Percentiles rank a stretch among this genome's conserved stretches.
These are phyloP conservation scores for Biancaea sappan DNA, from an alignment of 306 rosid species.

Conservation along the genomic window DNA sequence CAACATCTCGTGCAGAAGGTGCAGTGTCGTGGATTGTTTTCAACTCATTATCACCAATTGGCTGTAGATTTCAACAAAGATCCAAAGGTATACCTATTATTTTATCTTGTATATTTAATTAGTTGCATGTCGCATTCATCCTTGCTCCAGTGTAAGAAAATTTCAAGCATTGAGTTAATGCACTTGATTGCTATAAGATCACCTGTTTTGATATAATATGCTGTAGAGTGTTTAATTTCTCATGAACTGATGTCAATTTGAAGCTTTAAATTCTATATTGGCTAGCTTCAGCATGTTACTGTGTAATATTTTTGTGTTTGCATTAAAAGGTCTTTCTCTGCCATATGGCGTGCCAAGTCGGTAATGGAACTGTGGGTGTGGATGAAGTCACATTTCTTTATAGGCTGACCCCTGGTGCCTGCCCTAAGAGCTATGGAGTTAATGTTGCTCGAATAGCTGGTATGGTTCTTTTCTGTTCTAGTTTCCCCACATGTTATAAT, in stretches of 20 bases:
- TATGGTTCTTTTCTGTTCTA: conserved; percentile 37
- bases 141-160: conserved; percentile 15
- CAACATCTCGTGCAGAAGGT: conserved; percentile 81
- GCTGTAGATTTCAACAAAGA: conserved; percentile 65
- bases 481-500: background rate
- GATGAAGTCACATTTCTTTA: conserved; percentile 93
- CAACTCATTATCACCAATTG: conserved; percentile 90
- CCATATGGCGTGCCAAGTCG: conserved; percentile 93
- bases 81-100: conserved; percentile 55
- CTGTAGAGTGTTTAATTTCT: background rate
- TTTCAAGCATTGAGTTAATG: conserved; percentile 3
- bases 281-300: conserved; percentile 32
- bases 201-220: conserved; percentile 1
- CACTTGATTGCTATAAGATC: background rate
- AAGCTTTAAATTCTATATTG: conserved; percentile 20
- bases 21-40: conserved; percentile 86
- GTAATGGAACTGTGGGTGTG: conserved; percentile 58
- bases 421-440: conserved; percentile 96
- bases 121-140: background rate
- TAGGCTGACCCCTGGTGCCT: conserved; percentile 74
- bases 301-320: conserved; percentile 33
- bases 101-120: conserved; percentile 15
- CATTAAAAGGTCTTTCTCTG: conserved; percentile 75
- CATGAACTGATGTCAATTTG: background rate
- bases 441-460: conserved; percentile 90